phyloP scores from a whole-genome alignment of 345 rosid genomes.

The Pistacia vera region DNA sequence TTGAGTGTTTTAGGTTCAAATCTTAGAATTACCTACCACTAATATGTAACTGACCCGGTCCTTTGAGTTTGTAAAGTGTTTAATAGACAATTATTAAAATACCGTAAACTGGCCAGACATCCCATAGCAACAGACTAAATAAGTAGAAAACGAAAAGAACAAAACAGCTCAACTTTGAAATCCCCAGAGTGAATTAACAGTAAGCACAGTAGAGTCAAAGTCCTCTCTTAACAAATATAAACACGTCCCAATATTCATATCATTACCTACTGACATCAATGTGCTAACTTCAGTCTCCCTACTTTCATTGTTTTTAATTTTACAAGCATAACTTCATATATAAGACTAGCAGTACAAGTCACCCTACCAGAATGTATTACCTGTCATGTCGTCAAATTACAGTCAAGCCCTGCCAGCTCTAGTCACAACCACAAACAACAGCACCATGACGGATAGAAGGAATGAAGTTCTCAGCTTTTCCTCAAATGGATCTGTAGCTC shows the following conservation, averaged over 20 bases:
- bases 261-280: not conserved
- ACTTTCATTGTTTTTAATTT: not conserved
- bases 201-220: not conserved
- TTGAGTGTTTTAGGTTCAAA: no score
- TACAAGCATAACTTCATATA: not conserved
- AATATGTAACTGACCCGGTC: no score
- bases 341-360: not conserved
- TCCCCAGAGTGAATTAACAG: not conserved
- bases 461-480: conserved; percentile 70
- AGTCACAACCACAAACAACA: conserved; percentile 69
- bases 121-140: not conserved
- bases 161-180: not conserved
- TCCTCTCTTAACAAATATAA: not conserved
- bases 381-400: conserved; percentile 61
- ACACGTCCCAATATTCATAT: not conserved
- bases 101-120: no score
- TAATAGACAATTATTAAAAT: no score
- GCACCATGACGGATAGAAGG: conserved; percentile 62
- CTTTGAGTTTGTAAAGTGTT: no score
- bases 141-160: not conserved
- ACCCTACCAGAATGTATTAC: not conserved
- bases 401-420: conserved; percentile 55
- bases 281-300: not conserved
- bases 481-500: conserved; percentile 41
- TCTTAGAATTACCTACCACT: no score